Evolutionary conservation across 352 stramenopile species (phyloP), one percentile per base, ranked within the genome.

Genomic region (Globisporangium sylvaticum): DNA sequence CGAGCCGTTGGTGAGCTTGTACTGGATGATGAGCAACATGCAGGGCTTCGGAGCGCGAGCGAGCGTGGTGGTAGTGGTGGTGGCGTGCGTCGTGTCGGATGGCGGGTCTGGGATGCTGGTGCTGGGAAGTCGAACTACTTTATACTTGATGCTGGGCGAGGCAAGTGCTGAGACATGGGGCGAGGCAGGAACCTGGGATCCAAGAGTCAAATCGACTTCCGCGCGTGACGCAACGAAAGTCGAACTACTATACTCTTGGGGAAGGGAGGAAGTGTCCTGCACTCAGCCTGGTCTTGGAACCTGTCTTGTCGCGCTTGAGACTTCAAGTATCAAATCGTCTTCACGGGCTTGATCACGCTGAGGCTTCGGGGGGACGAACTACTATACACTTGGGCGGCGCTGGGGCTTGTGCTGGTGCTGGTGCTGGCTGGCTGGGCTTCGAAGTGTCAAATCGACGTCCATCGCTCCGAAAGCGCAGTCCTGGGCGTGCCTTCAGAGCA

Each of bases 371-470:
- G 29, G 48, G 55, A 39, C 55, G 55, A 60, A 60, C 55, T 48
- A 60, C 55, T 60, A 46, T 60, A 39, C 25, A 53, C 57, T 53
- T 62, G 57, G 57, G 57, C 34, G 22, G 20, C 0, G 12, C 10
- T 60, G 44, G 8, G 4, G 46, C 6, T 29, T 27, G 7, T 12
- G 46, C n/a, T 54, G 48, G 27, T 10, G 27, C 15, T n/a, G n/a
- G n/a, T n/a, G n/a, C n/a, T n/a, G n/a, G n/a, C n/a, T 29, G 20
- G 9, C 37, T 48, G 57, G 37, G 32, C 15, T 52, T 32, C 48
- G 18, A n/a, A 37, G 34, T 62, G 42, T 62, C 57, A 53, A 53
- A 62, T 62, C 57, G 57, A 24, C 57, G 24, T 62, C 57, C 57
- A 24, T 44, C 18, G 12, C 22, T 44, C 31, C 20, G 20, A 50